phyloP scores from a whole-genome alignment of 1,284 basidiomycete genomes.

The Apiotrichum montevideense region DNA sequence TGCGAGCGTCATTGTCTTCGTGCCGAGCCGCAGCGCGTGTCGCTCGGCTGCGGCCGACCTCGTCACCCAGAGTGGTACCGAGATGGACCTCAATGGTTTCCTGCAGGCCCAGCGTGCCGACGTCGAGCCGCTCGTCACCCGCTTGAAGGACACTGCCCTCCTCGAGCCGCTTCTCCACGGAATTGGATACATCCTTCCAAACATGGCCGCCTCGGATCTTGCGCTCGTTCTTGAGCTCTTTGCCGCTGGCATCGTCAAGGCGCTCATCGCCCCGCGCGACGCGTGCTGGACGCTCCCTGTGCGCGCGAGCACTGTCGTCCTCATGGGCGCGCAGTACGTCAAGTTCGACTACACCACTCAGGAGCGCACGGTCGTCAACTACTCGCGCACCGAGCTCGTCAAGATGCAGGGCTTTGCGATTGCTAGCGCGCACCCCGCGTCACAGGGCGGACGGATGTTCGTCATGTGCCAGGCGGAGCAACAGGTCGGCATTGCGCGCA shows the following conservation, averaged over 20 bases:
- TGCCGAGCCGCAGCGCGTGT: constrained; percentile 79
- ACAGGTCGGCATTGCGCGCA: constrained; percentile 68
- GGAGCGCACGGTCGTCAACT: constrained; percentile 70
- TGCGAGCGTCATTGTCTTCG: constrained; percentile 73
- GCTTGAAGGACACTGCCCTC: constrained; percentile 62
- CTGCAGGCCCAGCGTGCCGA: constrained; percentile 57
- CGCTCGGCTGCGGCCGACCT: constrained; percentile 72
- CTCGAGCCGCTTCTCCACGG: constrained; percentile 78
- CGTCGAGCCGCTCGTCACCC: constrained; percentile 58
- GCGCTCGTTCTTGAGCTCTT: constrained; percentile 75
- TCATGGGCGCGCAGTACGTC: constrained; percentile 88
- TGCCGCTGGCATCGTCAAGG: constrained; percentile 70
- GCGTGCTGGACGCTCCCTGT: constrained; percentile 81
- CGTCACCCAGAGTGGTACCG: constrained; percentile 77
- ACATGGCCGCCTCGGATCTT: constrained; percentile 65
- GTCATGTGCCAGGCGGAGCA: constrained; percentile 82
- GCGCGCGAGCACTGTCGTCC: constrained; percentile 70
- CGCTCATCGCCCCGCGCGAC: constrained; percentile 75
- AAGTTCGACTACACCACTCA: constrained; percentile 46
- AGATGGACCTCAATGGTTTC: constrained; percentile 68
- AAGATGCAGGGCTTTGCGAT: constrained; percentile 82
- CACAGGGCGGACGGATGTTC: constrained; percentile 60
- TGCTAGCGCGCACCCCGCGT: constrained; percentile 41
- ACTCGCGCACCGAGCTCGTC: constrained; percentile 71
- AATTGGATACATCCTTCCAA: constrained; percentile 79